A percentile compares a stretch with the other conserved stretches of the same genome.
Evolutionary conservation across 257 asterid species (phyloP).

Genomic region (Cruciata laevipes): DNA sequence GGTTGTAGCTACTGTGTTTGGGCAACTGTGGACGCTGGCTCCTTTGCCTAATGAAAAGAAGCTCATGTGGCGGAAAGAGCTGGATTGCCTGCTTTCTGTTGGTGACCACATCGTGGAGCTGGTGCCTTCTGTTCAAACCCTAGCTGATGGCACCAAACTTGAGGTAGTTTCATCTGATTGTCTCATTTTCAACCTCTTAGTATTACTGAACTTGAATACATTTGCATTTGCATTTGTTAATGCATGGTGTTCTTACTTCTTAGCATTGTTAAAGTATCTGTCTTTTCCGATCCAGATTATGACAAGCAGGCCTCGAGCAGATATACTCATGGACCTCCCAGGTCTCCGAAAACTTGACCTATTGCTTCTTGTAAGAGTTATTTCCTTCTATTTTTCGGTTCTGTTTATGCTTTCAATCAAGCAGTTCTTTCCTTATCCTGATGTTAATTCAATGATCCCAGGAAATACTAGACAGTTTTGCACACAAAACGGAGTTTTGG

Average conservation of each 20-base stretch:
- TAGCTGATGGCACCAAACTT: slow-evolving; percentile 71
- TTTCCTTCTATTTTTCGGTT: background rate
- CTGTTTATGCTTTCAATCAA: background rate
- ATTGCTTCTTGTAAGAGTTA: slow-evolving; percentile 70
- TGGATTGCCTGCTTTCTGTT: slow-evolving; percentile 69
- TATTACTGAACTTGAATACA: background rate
- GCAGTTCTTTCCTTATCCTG: background rate
- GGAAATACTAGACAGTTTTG: slow-evolving; percentile 78
- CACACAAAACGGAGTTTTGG: slow-evolving; percentile 62
- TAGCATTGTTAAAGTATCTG: background rate
- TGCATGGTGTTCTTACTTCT: background rate
- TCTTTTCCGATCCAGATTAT: slow-evolving; percentile 52
- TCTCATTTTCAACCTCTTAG: background rate
- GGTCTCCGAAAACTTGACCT: slow-evolving; percentile 92
- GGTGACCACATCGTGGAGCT: slow-evolving; percentile 74
- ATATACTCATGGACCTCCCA: slow-evolving; percentile 70
- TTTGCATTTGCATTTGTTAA: too few species aligned
- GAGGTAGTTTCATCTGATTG: slow-evolving; percentile 48
- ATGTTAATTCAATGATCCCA: slow-evolving; percentile 15
- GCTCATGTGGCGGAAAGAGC: slow-evolving; percentile 75
- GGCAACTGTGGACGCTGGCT: slow-evolving; percentile 85
- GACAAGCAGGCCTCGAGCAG: slow-evolving; percentile 71
- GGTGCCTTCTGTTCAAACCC: slow-evolving; percentile 64
- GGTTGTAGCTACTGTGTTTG: slow-evolving; percentile 72
- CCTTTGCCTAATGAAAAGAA: slow-evolving; percentile 67